A percentile compares a stretch with the other conserved stretches of the same genome.
phyloP scores from a whole-genome alignment of 108 stramenopile genomes.

The Aureococcus anophagefferens region DNA sequence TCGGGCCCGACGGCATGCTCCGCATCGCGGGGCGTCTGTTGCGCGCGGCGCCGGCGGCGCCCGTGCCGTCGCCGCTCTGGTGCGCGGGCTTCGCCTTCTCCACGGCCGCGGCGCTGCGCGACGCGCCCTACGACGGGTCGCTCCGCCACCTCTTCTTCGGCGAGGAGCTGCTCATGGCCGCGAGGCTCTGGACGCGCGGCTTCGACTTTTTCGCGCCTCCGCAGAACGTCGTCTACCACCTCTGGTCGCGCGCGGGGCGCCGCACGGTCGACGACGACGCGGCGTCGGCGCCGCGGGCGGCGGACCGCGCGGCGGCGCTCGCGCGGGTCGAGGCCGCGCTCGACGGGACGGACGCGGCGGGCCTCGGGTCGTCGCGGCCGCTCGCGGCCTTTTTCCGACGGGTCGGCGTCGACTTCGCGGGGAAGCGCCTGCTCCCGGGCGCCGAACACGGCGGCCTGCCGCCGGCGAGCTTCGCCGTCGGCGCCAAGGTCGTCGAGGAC shows the following conservation, averaged over 20 bases:
- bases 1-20: constrained; percentile 10
- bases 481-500: no score
- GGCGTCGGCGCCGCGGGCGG: no score
- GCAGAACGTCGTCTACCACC: constrained; percentile 62
- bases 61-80: constrained; percentile 55
- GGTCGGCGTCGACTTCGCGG: no score
- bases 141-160: constrained; percentile 72
- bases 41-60: background rate
- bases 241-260: constrained; percentile 57
- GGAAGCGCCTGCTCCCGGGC: no score
- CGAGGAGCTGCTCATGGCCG: constrained; percentile 73
- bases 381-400: no score
- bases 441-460: no score
- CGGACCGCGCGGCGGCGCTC: no score
- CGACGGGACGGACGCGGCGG: no score
- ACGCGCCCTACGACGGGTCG: constrained; percentile 62
- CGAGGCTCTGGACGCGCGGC: constrained; percentile 62
- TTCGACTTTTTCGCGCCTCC: constrained; percentile 65
- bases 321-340: no score
- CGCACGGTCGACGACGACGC: constrained; percentile 8
- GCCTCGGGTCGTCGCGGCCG: no score
- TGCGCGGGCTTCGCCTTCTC: constrained; percentile 79
- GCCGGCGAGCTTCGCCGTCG: no score
- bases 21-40: background rate
- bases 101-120: constrained; percentile 24